phyloP scores from a whole-genome alignment of 257 asterid species.

The Nicotiana undulata region DNA sequence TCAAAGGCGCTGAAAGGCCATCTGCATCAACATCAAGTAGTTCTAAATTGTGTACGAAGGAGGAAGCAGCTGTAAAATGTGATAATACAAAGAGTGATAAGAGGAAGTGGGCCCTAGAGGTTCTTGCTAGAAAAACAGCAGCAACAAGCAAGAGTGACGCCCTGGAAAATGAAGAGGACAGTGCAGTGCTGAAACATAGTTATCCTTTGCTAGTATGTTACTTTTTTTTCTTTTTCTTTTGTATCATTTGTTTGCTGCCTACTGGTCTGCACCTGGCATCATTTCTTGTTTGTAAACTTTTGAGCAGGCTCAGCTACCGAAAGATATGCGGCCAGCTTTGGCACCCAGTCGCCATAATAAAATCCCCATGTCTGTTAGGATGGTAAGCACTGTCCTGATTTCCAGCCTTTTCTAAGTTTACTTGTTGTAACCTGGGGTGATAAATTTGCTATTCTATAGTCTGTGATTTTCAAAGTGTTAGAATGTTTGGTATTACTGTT shows the following conservation, averaged over 20 bases:
- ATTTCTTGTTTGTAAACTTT: constrained; percentile 13
- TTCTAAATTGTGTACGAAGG: constrained; percentile 30
- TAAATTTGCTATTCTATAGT: not conserved
- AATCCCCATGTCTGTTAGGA: constrained; percentile 68
- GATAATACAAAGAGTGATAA: constrained; percentile 53
- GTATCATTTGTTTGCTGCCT: constrained; percentile 8
- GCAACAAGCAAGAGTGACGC: constrained; percentile 37
- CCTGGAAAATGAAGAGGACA: constrained; percentile 55
- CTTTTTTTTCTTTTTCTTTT: constrained; percentile 13
- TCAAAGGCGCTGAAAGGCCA: constrained; percentile 28
- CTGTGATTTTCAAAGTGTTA: not conserved
- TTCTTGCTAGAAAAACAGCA: constrained; percentile 82
- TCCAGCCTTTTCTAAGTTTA: not conserved
- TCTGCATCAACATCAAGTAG: constrained; percentile 18
- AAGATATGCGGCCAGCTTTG: constrained; percentile 89
- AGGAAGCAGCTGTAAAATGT: constrained; percentile 34
- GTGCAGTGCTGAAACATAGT: constrained; percentile 51
- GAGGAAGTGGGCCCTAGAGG: constrained; percentile 92
- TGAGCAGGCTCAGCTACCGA: constrained; percentile 85
- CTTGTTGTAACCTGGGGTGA: not conserved
- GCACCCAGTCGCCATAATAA: constrained; percentile 72
- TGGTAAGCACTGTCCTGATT: constrained; percentile 39
- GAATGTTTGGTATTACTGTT: not conserved
- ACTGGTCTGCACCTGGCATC: constrained; percentile 8
- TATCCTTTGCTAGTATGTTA: constrained; percentile 59